Conservation (phyloP, 2,329 filamentous ascomycete species). For the Colletotrichum theobromicola region DNA sequence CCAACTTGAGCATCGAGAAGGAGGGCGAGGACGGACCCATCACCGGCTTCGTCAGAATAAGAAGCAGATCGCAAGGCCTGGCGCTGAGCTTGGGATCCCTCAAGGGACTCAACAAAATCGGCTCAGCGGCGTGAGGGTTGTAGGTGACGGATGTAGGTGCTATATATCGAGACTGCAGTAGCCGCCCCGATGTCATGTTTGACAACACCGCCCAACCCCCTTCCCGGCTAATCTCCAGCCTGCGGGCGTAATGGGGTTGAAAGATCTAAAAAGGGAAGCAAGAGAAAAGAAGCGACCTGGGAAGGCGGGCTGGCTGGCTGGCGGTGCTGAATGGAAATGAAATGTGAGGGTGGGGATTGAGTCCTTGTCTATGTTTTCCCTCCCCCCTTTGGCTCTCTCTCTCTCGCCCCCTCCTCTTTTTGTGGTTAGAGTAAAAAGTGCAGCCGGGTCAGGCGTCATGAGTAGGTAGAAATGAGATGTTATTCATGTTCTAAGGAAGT, state of each 20-base stretch:
- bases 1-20: conserved; percentile 97
- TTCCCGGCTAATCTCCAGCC: neutral
- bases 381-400: neutral
- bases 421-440: conserved; percentile 22
- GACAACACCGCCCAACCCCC: neutral
- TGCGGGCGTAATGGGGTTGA: conserved; percentile 7
- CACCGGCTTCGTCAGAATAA: conserved; percentile 96
- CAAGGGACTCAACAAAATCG: conserved; percentile 90
- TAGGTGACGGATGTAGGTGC: neutral
- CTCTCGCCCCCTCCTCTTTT: neutral
- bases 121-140: conserved; percentile 40
- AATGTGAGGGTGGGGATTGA: neutral
- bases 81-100: conserved; percentile 92
- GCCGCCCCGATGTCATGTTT: neutral
- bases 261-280: neutral
- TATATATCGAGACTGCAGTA: conserved; percentile 11
- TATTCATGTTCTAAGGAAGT: conserved; percentile 12
- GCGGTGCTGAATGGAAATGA: conserved; percentile 8
- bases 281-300: neutral
- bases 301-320: neutral
- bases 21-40: conserved; percentile 94
- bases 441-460: conserved; percentile 23
- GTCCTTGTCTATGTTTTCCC: neutral
- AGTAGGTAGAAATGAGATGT: conserved; percentile 23
- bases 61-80: conserved; percentile 93